Evolutionary conservation across 768 basidiomycete species (phyloP), one percentile per base, ranked within the genome.

Genomic region (Cystobasidium tubakii): DNA sequence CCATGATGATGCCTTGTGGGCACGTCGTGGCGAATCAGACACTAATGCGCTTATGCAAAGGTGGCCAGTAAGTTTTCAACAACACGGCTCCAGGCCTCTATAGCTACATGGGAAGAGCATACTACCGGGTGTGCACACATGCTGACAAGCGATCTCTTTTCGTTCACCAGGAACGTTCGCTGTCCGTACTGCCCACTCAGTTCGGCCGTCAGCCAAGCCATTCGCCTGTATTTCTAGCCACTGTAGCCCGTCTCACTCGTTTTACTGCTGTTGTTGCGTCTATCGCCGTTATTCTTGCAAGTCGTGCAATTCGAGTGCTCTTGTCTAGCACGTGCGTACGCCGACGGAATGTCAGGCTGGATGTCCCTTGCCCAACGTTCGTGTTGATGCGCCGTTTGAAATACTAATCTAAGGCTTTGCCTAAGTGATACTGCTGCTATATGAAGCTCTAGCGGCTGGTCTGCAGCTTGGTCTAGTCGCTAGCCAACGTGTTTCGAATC

Each of bases 1-100:
- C 96, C 0, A 96, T 96, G 92, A 94, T 97, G 90, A 89, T 99
- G 85, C 83, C 84, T 1, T 98, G 96, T 80, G 96, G 95, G 1
- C 96, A 99, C 82, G 93, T 96, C 43, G 88, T 99, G 55, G 89
- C 91, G 1, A 89, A 89, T 80, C 95, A 97, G 78, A 95, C 91
- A 81, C 82, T 98, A 76, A 87, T 87, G 76, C 91, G 93, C 81
- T 83, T 99, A 57, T 89, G 90, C 80, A 97, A 95, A 83, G 85
- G 88, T 34, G 89, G 88, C 55, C 85, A 85, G 88, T 89, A 82
- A 84, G 95, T 88, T 67, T 79, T 31, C 12, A n/a, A 71, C 43
- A 1, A 44, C 57, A 31, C 21, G 15, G 12, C n/a, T 3, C 3
- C 46, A 21, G n/a, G 46, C 21, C n/a, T 50, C 46, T 50, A 50